Percentiles rank a stretch among this genome's conserved stretches.
Conservation (phyloP, 257 asterid genomes). For the Linaria vulgaris region DNA sequence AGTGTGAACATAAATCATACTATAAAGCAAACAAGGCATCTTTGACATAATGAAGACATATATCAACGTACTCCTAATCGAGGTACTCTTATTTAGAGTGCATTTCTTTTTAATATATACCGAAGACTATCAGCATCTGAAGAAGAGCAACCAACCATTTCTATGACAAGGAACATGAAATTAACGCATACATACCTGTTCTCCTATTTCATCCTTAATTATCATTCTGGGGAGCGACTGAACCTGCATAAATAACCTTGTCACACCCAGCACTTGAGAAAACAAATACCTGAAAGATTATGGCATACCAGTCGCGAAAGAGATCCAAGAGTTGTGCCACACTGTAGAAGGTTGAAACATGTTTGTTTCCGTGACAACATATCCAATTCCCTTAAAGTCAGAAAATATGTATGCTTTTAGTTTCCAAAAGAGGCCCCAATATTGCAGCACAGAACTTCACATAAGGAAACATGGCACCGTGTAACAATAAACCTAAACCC, state of each 20-base stretch:
- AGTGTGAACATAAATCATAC: slow-evolving; percentile 7
- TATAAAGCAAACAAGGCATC: slow-evolving; percentile 11
- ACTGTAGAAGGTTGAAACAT: slow-evolving; percentile 82
- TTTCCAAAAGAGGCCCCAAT: slow-evolving; percentile 15
- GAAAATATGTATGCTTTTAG: slow-evolving; percentile 23
- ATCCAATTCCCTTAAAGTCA: slow-evolving; percentile 77
- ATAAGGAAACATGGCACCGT: not conserved
- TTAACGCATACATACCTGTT: slow-evolving; percentile 57
- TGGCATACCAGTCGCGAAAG: slow-evolving; percentile 74
- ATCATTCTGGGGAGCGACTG: slow-evolving; percentile 99
- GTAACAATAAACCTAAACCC: not conserved
- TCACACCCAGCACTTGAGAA: slow-evolving; percentile 24
- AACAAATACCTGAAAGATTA: slow-evolving; percentile 15
- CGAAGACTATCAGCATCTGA: slow-evolving; percentile 10
- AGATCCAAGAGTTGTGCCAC: slow-evolving; percentile 93
- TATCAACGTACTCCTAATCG: slow-evolving; percentile 6
- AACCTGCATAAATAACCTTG: slow-evolving; percentile 53
- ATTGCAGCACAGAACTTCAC: not conserved
- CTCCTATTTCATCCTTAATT: slow-evolving; percentile 86
- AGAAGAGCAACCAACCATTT: slow-evolving; percentile 3
- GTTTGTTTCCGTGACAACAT: slow-evolving; percentile 85
- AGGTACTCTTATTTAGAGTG: too few relatives aligned
- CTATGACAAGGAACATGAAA: slow-evolving; percentile 14
- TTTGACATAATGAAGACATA: slow-evolving; percentile 8
- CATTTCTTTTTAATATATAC: slow-evolving; percentile 14